These are phyloP conservation scores for Zangia roseola DNA, from an alignment of 768 basidiomycete species.

Conservation along the genomic window DNA sequence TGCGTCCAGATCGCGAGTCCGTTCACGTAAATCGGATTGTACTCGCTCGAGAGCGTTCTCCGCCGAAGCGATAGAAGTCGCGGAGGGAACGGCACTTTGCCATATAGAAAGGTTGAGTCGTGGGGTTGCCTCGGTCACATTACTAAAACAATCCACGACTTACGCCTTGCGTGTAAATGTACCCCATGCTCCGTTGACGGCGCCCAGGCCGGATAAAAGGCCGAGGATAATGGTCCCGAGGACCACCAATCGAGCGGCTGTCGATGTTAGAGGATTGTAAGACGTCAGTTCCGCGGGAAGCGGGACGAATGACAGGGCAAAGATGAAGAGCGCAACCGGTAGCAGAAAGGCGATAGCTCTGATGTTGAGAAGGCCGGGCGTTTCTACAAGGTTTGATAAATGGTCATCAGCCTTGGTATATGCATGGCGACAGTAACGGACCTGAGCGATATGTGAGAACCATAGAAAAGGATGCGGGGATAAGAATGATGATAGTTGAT, in stretches of 20 bases:
- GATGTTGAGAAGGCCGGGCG: conserved; percentile 24
- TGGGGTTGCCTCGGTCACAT: conserved; percentile 7
- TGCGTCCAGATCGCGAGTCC: conserved; percentile 27
- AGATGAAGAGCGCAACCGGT: conserved; percentile 54
- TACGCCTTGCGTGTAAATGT: conserved; percentile 24
- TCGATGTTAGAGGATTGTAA: conserved; percentile 44
- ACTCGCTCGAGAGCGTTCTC: conserved; percentile 60
- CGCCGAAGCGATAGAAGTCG: conserved; percentile 42
- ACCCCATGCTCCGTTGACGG: conserved; percentile 64
- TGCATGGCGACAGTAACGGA: conserved; percentile 6
- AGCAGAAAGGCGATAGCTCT: conserved; percentile 33
- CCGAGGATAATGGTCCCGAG: conserved; percentile 81
- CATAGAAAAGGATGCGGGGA: conserved; percentile 64
- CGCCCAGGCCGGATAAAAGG: conserved; percentile 75
- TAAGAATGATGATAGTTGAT: conserved; percentile 57
- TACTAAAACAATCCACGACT: conserved; percentile 16
- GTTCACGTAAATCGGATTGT: conserved; percentile 52
- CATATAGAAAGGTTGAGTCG: conserved; percentile 8
- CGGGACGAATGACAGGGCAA: conserved; percentile 64
- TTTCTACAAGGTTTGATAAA: conserved; percentile 14
- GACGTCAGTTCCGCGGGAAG: conserved; percentile 51
- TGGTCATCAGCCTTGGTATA: background rate
- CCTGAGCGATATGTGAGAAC: conserved; percentile 47
- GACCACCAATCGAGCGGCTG: conserved; percentile 65
- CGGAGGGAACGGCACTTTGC: conserved; percentile 23